Evolutionary conservation across 257 asterid species (phyloP), one percentile per base, ranked within the genome.

Genomic region (Solanum verrucosum): DNA sequence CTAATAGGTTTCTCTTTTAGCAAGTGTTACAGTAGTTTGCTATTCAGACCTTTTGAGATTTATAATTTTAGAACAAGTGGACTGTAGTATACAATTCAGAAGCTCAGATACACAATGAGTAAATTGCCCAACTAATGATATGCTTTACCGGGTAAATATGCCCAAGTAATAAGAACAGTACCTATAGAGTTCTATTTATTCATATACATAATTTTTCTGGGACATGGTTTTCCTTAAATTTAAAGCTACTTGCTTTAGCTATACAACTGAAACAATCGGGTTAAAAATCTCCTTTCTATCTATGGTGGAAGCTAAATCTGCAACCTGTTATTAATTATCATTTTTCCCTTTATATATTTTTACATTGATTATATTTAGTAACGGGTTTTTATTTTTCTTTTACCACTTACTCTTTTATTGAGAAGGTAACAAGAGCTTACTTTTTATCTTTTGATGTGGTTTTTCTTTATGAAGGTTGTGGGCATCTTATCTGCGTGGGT

Each of bases 391-490:
- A 11, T 3, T 18, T 72, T 18, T 73, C 3, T 15, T 27, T 4
- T 25, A 25, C 23, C 9, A 77, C 35, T 40, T 40, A 6, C 65
- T 56, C 65, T 94, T 35, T 9, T 20, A 20, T 56, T 20, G 29
- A 74, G 82, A 35, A 35, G 49, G 18, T 74, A 74, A 20, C 29
- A 34, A 2, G 11, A 9, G 16, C 84, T 78, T 14, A 13, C 35
- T 0, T 21, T 29, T 78, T 13, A 94, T 3, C 90, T 92, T 59
- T 93, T 95, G 77, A 96, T 94, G 92, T 94, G 98, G 98, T 91
- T 95, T 34, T 78, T 78, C 37, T 78, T 78, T 78, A 35, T 78
- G 84, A 78, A 78, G 63, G 65, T 77, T 23, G 84, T 31, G 6
- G 37, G 84, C 59, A 74, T 37, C 52, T 34, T 75, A 34, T 37